Evolutionary conservation across 129 eudicot genomes (phyloP), one percentile per base, ranked within the genome.

Genomic region (Erigeron canadensis): DNA sequence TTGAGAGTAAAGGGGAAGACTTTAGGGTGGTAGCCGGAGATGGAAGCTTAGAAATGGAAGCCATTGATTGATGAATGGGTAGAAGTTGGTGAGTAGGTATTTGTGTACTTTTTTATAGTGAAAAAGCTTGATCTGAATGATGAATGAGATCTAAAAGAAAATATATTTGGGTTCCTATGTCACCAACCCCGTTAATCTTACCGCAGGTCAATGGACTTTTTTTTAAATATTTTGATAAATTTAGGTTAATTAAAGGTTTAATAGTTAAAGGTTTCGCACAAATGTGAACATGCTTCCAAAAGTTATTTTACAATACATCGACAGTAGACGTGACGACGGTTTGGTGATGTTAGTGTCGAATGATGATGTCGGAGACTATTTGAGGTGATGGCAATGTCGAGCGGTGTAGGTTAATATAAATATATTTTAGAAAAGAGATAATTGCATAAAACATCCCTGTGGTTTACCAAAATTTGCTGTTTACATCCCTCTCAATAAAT

Each of bases 1-100:
- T 69, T 68, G 80, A 53, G 5, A 55, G 58, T 12, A 54, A 43
- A 2, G 71, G 15, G 5, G 87, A 18, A 3, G 88, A 70, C 7
- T 78, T 78, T 0, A 71, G 67, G 44, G 60, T 15, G 59, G 89
- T 79, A 21, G 84, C 39, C 42, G 68, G 64, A 40, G 78, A 55
- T 10, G 89, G 78, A 37, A 91, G 88, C 79, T 81, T 86, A 45
- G 91, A 85, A 60, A 88, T 80, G 50, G 91, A 85, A 78, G 89
- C 86, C 96, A 89, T 63, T 88, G 34, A 28, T n/a, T n/a, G n/a
- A 28, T 28, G 3, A 28, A 28, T 3, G 67, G 69, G 13, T 43
- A 50, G 66, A 43, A 70, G 73, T 70, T 70, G 82, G 81, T 78
- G 65, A 53, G 68, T 55, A 37, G 73, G 62, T 38, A 18, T 54